Evolutionary conservation across 139 green algal species (phyloP), one percentile per base, ranked within the genome.

Genomic region (Micractinium conductrix): DNA sequence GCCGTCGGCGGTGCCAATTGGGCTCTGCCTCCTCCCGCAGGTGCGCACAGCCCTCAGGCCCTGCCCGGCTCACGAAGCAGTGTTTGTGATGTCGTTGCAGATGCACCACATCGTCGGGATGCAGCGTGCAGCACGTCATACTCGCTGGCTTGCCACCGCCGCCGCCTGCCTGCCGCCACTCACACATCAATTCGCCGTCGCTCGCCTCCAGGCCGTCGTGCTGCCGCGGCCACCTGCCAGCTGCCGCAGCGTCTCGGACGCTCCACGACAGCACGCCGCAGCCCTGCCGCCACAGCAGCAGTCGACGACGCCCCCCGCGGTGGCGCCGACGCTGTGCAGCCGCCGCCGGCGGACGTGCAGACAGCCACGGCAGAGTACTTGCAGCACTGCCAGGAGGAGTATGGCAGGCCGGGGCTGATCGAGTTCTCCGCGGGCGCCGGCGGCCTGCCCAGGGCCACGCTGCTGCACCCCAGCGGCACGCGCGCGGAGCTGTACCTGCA

Each of bases 401-500:
- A 89, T 53, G 67, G 74, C 37, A 81, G 85, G 6, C 38, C 48
- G 0, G 82, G 63, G 30, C 48, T 89, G 0, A 63, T 93, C 8
- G 78, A 88, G 19, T 75, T 92, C 33, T 30, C 79, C 2, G 33
- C 37, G 6, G 85, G 75, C 2, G 21, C 42, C 14, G 58, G 45
- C n/a, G 87, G 81, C 1, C 74, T 90, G 8, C 89, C 89, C 62
- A 67, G 84, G 38, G 69, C 81, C 9, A 80, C 58, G 33, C 76
- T 93, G 45, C 42, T 67, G n/a, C 90, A 93, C 68, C 86, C 90
- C 35, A 84, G 53, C 35, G 88, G 88, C 53, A 37, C 78, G 16
- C 40, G 48, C 26, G 74, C 58, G 9, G 45, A 81, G n/a, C 5
- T 93, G 1, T 90, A 88, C 65, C 38, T 92, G 50, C 89, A 92